Base-by-base conservation (phyloP, 2,329 filamentous ascomycete species). In the Arthrobotrys entomopaga region DNA sequence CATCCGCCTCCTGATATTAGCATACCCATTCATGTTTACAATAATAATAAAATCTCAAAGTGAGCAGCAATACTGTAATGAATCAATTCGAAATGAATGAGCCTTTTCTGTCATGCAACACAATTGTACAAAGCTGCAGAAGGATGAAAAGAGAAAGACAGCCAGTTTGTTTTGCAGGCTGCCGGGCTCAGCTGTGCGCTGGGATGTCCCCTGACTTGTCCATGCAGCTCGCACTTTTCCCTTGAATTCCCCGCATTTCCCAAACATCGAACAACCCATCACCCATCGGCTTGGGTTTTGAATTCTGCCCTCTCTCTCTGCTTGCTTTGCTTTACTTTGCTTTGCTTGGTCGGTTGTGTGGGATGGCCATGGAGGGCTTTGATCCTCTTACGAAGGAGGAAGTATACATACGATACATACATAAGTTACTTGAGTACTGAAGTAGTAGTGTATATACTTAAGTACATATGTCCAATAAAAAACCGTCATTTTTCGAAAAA, bases 161-260 rank as follows among this genome's bases (percentile, higher is more conserved):
- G 67, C 13, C 13, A 46, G 16, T 19, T 34, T 34, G 16, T 19
- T 34, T 34, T 34, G 29, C 29, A 34, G 29, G 29, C 29, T n/a
- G n/a, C n/a, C n/a, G 34, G 13, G 34, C 7, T 40, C 34, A 19
- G 42, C 42, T 34, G 29, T 34, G 29, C 6, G 29, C 56, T 40
- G 19, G 48, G 67, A 48, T 54, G 48, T 46, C 67, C 67, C 67
- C 65, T 73, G 67, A 73, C 61, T 46, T 60, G 67, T 65, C 24
- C 65, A 70, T 70, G 65, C 65, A 70, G 11, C 58, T 52, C 40
- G 34, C 26, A 48, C 10, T 38, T 49, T 49, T 70, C 65, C 58
- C 57, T 64, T 67, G 56, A 61, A 74, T 74, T 74, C 70, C 70
- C 70, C 70, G 70, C 70, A 74, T 74, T 73, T 74, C 63, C 69